Conservation (phyloP, 305 asterid species). For the Striga hermonthica region DNA sequence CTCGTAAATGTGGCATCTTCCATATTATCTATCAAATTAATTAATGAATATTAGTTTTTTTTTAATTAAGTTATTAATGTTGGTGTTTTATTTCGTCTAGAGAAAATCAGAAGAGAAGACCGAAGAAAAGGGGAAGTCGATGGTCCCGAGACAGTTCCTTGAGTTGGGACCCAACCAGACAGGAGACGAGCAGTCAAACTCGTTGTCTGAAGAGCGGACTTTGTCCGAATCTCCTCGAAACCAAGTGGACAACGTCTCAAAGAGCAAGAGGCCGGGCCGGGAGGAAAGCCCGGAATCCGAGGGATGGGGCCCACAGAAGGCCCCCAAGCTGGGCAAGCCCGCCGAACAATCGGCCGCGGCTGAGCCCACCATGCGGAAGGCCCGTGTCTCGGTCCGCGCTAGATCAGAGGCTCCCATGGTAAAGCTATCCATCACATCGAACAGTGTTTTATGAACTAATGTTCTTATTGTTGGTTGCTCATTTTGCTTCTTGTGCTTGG, state of each 20-base stretch:
- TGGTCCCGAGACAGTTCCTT: slow-evolving; percentile 49
- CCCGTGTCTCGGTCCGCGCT: slow-evolving; percentile 82
- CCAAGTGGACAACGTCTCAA: slow-evolving; percentile 18
- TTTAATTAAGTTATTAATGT: not conserved
- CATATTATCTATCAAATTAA: not conserved
- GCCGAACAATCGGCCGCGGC: slow-evolving; percentile 49
- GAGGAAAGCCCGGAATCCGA: slow-evolving; percentile 52
- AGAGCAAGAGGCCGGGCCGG: slow-evolving; percentile 36
- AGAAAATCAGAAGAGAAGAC: slow-evolving; percentile 37
- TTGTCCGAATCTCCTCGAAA: slow-evolving; percentile 35
- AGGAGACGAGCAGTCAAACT: slow-evolving; percentile 33
- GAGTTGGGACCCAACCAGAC: slow-evolving; percentile 12
- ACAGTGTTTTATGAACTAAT: not conserved
- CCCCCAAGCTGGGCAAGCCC: slow-evolving; percentile 38
- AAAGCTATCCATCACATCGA: not conserved
- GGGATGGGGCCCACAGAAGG: slow-evolving; percentile 49
- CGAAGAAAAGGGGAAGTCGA: slow-evolving; percentile 29
- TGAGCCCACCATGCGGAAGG: slow-evolving; percentile 55
- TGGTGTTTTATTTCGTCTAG: slow-evolving; percentile 22
- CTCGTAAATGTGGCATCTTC: too few species aligned
- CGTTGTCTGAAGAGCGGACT: slow-evolving; percentile 42
- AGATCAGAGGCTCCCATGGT: slow-evolving; percentile 83
- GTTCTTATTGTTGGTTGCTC: not conserved
- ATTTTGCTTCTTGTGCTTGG: not conserved
- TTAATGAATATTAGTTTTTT: not conserved